Conservation (phyloP, 1,139 yeast genomes). For the Blastobotrys illinoisensis region DNA sequence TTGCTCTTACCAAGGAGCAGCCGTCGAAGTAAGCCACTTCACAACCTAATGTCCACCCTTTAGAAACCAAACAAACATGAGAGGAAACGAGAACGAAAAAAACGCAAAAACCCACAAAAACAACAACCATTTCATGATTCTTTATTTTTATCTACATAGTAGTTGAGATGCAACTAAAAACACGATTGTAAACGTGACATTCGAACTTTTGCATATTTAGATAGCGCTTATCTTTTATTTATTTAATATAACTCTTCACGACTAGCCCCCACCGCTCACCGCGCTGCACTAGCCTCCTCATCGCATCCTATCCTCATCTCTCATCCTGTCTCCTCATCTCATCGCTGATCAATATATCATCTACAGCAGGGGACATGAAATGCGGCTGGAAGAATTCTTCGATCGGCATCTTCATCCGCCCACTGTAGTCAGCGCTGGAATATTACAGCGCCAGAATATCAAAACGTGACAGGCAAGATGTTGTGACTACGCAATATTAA, state of each 20-base stretch:
- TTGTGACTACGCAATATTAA: too few relatives aligned
- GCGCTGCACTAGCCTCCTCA: too few relatives aligned
- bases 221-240: neutral
- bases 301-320: neutral
- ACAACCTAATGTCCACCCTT: neutral
- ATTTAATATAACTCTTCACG: neutral
- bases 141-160: neutral
- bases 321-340: neutral
- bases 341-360: neutral
- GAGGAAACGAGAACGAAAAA: neutral
- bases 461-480: too few relatives aligned
- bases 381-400: neutral
- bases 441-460: too few relatives aligned
- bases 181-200: neutral
- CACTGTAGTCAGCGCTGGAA: too few relatives aligned
- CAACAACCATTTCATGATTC: neutral
- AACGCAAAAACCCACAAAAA: neutral
- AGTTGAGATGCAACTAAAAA: neutral
- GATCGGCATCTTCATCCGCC: too few relatives aligned
- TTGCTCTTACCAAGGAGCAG: constrained; percentile 23
- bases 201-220: neutral
- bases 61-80: neutral
- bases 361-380: neutral
- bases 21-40: constrained; percentile 5
- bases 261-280: neutral